phyloP scores from a whole-genome alignment of 1,139 yeast genomes.

The Waltiozyma sp. region DNA sequence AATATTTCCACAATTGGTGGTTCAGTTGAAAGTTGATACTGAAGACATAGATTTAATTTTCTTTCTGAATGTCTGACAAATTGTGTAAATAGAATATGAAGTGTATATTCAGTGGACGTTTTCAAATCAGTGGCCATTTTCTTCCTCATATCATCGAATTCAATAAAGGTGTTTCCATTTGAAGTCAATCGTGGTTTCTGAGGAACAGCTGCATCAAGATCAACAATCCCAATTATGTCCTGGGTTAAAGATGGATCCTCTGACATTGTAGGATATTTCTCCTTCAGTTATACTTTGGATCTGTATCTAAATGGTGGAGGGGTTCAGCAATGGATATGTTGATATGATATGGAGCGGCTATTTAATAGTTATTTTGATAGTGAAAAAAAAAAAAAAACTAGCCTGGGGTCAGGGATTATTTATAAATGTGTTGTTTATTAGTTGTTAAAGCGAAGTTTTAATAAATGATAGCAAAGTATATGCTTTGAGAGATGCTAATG shows the following conservation, averaged over 20 bases:
- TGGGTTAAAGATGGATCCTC: background rate
- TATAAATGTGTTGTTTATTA: too few species aligned
- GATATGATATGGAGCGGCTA: too few species aligned
- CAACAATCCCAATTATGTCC: background rate
- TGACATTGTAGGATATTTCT: background rate
- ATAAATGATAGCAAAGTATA: too few species aligned
- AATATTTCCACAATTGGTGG: constrained; percentile 76
- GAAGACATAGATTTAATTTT: constrained; percentile 65
- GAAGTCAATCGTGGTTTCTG: constrained; percentile 6
- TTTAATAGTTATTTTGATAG: too few species aligned
- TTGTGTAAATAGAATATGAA: constrained; percentile 89
- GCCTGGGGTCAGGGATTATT: too few species aligned
- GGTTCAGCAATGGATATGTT: too few species aligned
- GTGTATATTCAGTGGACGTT: constrained; percentile 85
- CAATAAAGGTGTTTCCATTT: constrained; percentile 10
- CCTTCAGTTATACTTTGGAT: background rate
- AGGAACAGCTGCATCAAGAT: background rate
- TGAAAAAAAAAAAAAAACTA: too few species aligned
- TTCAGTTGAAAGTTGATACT: constrained; percentile 57
- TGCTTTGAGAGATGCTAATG: too few species aligned
- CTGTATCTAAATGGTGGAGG: too few species aligned
- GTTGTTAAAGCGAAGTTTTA: too few species aligned
- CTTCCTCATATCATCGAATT: constrained; percentile 14
- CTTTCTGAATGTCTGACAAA: constrained; percentile 90
- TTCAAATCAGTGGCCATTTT: constrained; percentile 51